phyloP scores from a whole-genome alignment of 83 land plant genomes.

The Larix sibirica region DNA sequence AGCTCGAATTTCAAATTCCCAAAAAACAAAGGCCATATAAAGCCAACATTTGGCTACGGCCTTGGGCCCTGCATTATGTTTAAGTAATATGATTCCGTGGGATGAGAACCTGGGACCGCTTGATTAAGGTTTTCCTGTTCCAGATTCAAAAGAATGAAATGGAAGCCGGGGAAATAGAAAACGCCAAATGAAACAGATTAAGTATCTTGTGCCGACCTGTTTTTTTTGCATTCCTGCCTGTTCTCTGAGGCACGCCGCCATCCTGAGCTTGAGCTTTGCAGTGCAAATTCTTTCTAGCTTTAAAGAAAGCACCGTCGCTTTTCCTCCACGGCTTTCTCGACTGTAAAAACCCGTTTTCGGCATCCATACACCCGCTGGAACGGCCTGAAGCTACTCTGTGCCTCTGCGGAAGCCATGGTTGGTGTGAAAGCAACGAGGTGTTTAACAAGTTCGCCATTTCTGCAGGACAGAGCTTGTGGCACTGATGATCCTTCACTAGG shows the following conservation, averaged over 20 bases:
- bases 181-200: too few species aligned
- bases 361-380: neutral
- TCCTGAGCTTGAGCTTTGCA: conserved; percentile 13
- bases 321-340: neutral
- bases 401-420: conserved; percentile 7
- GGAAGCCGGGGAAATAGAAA: too few species aligned
- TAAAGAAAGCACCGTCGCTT: neutral
- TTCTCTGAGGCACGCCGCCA: neutral
- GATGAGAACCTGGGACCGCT: too few species aligned
- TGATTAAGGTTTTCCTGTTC: too few species aligned
- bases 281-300: neutral
- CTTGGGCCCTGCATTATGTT: too few species aligned
- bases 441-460: conserved; percentile 9
- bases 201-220: too few species aligned
- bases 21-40: too few species aligned
- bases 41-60: too few species aligned
- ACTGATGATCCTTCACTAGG: too few species aligned
- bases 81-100: too few species aligned
- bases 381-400: neutral
- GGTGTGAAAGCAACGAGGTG: conserved; percentile 2
- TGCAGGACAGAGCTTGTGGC: neutral
- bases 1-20: too few species aligned
- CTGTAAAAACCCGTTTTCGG: neutral
- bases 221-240: neutral
- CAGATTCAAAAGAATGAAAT: too few species aligned